These are phyloP conservation scores for Leccinum obscurum DNA, from an alignment of 768 basidiomycete genomes.

Conservation along the genomic window DNA sequence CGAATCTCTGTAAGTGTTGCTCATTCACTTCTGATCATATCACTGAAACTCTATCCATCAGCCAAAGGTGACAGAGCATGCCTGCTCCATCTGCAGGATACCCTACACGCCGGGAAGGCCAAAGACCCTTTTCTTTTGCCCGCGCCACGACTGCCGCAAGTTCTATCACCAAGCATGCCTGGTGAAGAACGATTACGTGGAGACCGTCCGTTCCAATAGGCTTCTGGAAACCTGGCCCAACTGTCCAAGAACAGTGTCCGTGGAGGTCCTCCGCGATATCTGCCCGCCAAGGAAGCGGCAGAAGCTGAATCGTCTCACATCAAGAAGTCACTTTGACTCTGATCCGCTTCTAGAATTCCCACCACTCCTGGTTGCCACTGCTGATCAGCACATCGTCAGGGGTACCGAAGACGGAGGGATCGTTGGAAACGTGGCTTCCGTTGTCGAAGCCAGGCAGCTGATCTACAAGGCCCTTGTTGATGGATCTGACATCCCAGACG, in stretches of 20 bases:
- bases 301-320: neutral
- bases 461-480: conserved; percentile 41
- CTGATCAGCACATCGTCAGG: conserved; percentile 54
- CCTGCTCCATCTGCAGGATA: conserved; percentile 44
- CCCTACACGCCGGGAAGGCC: conserved; percentile 47
- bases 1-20: conserved; percentile 36
- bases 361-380: conserved; percentile 39
- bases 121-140: conserved; percentile 56
- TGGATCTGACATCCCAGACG: conserved; percentile 32
- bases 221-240: conserved; percentile 42
- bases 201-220: conserved; percentile 22
- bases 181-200: conserved; percentile 26
- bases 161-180: conserved; percentile 54
- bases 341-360: conserved; percentile 34
- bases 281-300: conserved; percentile 16
- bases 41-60: conserved; percentile 16
- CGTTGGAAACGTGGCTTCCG: conserved; percentile 50
- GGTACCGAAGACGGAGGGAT: conserved; percentile 45
- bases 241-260: conserved; percentile 19
- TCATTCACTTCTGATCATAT: neutral
- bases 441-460: conserved; percentile 47
- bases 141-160: conserved; percentile 46
- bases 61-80: conserved; percentile 41
- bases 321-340: neutral
- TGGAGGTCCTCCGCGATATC: neutral